Evolutionary conservation across 345 rosid species (phyloP).

Genomic region (Gossypium australe): DNA sequence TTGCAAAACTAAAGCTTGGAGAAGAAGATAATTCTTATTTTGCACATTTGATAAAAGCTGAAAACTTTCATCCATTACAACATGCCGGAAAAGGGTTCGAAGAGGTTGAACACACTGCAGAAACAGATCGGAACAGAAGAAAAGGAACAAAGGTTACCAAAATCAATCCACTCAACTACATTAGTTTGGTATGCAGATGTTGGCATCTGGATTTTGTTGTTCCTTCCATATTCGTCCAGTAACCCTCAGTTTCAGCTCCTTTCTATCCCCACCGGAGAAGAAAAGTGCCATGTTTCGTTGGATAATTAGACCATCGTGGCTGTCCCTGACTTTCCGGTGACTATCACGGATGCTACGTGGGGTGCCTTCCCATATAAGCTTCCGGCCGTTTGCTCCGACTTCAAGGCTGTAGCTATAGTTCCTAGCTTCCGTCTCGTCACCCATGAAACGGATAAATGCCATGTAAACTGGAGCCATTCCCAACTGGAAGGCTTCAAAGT

Average conservation of each 20-base stretch:
- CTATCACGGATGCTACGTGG: slow-evolving; percentile 88
- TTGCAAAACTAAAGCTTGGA: not conserved
- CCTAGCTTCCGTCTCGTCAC: slow-evolving; percentile 83
- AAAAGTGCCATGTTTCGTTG: slow-evolving; percentile 46
- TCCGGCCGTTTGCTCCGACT: slow-evolving; percentile 90
- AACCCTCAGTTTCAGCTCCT: slow-evolving; percentile 84
- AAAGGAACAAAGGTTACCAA: slow-evolving; percentile 1
- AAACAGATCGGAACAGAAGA: slow-evolving; percentile 22
- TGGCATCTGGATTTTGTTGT: slow-evolving; percentile 45
- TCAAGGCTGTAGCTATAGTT: slow-evolving; percentile 34
- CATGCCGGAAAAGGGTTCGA: slow-evolving; percentile 14
- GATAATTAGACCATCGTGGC: slow-evolving; percentile 88
- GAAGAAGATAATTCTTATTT: slow-evolving; percentile 11
- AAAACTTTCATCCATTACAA: slow-evolving; percentile 18
- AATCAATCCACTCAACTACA: slow-evolving; percentile 44
- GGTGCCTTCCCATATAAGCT: slow-evolving; percentile 87
- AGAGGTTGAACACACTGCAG: not conserved
- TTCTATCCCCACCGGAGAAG: slow-evolving; percentile 71
- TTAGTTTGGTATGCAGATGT: slow-evolving; percentile 69
- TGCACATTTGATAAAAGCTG: slow-evolving; percentile 12
- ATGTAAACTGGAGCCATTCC: slow-evolving; percentile 95
- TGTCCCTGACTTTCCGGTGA: slow-evolving; percentile 89
- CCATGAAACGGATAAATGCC: slow-evolving; percentile 98
- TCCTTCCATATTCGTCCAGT: slow-evolving; percentile 59
- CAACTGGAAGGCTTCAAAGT: slow-evolving; percentile 93